These are phyloP conservation scores for Cladophialophora psammophila DNA, from an alignment of 2,329 filamentous ascomycete species.

Conservation along the genomic window DNA sequence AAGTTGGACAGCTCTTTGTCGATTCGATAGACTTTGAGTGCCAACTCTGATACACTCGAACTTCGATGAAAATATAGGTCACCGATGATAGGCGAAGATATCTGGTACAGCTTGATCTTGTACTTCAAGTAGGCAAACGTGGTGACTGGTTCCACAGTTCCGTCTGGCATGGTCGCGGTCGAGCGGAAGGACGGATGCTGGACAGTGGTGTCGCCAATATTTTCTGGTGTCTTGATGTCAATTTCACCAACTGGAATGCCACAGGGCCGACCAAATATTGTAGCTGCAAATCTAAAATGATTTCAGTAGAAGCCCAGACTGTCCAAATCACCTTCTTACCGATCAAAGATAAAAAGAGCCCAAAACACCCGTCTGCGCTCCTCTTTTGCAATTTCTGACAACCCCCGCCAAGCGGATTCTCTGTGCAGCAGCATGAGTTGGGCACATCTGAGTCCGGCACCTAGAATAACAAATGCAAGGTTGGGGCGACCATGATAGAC, in stretches of 20 bases:
- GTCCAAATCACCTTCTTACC: constrained; percentile 13
- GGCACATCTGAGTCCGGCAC: constrained; percentile 27
- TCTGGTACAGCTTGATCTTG: constrained; percentile 36
- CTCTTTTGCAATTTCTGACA: constrained; percentile 32
- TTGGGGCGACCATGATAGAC: constrained; percentile 33
- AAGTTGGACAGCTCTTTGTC: constrained; percentile 29
- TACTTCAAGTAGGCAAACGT: constrained; percentile 35
- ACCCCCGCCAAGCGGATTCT: constrained; percentile 30
- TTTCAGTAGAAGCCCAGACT: neutral
- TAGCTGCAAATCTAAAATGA: constrained; percentile 26
- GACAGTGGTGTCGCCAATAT: constrained; percentile 31
- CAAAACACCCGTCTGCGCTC: constrained; percentile 30
- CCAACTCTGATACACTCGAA: constrained; percentile 24
- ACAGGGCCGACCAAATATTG: constrained; percentile 32
- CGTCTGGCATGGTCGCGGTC: constrained; percentile 31
- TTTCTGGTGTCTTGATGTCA: constrained; percentile 31
- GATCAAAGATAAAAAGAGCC: constrained; percentile 32
- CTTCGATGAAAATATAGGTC: constrained; percentile 35
- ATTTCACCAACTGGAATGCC: constrained; percentile 27
- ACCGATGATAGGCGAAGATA: constrained; percentile 34
- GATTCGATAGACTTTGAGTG: constrained; percentile 28
- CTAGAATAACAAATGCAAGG: constrained; percentile 29
- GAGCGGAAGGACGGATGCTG: constrained; percentile 31
- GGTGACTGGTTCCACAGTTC: constrained; percentile 31
- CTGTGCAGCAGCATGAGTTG: constrained; percentile 30